phyloP scores from a whole-genome alignment of 2,329 filamentous ascomycete species.

The Fusarium annulatum region DNA sequence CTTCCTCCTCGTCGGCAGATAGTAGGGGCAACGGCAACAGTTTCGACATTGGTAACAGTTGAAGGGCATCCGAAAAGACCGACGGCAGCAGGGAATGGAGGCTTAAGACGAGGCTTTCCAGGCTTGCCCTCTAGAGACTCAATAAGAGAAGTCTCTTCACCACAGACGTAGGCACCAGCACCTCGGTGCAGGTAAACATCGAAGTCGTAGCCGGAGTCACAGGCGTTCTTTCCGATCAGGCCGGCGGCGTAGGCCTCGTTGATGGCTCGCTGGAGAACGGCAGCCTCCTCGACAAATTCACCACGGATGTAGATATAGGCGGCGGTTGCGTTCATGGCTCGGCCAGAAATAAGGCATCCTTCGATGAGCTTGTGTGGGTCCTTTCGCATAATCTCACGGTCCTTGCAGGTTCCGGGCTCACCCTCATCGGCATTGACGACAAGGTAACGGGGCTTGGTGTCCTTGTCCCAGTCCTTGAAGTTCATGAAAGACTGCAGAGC shows the following conservation, averaged over 20 bases:
- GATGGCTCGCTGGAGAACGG: constrained; percentile 92
- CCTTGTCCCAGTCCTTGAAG: constrained; percentile 99
- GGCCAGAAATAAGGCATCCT: constrained; percentile 93
- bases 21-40: constrained; percentile 92
- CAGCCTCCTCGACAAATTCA: constrained; percentile 96
- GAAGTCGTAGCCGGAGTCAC: constrained; percentile 96
- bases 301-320: constrained; percentile 99
- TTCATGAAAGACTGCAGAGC: constrained; percentile 93
- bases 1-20: constrained; percentile 91
- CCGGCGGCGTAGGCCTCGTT: constrained; percentile 97
- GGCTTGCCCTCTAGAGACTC: constrained; percentile 99
- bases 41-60: constrained; percentile 98
- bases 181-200: constrained; percentile 97
- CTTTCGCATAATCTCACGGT: constrained; percentile 99
- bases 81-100: constrained; percentile 96
- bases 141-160: constrained; percentile 97
- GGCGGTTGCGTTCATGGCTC: constrained; percentile 98
- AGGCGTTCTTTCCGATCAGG: constrained; percentile 97
- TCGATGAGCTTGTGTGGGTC: constrained; percentile 99
- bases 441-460: constrained; percentile 92
- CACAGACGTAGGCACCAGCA: constrained; percentile 97
- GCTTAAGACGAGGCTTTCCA: constrained; percentile 98
- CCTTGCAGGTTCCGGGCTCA: constrained; percentile 98
- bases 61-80: constrained; percentile 98
- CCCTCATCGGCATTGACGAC: constrained; percentile 99